Conservation (phyloP, 257 asterid genomes). For the Plantago ovata region DNA sequence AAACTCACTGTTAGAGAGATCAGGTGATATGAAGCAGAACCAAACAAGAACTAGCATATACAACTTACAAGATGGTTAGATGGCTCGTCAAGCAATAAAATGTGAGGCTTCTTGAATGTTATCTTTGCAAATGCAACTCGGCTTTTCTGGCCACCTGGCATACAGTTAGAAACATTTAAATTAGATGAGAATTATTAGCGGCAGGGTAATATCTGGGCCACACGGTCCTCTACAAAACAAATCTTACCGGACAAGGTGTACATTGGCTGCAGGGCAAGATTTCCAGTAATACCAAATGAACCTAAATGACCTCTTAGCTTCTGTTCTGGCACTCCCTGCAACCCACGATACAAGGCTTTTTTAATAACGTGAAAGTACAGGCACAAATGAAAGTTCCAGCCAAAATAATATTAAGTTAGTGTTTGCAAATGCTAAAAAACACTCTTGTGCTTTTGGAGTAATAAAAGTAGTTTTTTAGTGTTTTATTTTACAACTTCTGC, state of each 20-base stretch:
- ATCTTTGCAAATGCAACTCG: slow-evolving; percentile 97
- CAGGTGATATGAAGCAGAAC: no score
- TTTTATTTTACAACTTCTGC: no score
- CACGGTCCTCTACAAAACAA: slow-evolving; percentile 13
- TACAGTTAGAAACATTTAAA: slow-evolving; percentile 21
- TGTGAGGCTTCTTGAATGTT: slow-evolving; percentile 97
- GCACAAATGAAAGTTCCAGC: no score
- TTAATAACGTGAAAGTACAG: no score
- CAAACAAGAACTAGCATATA: slow-evolving; percentile 3
- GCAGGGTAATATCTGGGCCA: slow-evolving; percentile 10
- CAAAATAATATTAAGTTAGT: no score
- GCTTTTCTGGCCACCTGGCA: slow-evolving; percentile 98
- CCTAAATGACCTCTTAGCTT: slow-evolving; percentile 92
- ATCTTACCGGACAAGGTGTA: slow-evolving; percentile 84
- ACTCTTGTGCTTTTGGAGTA: no score
- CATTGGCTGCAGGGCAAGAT: slow-evolving; percentile 99
- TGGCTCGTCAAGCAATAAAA: slow-evolving; percentile 93
- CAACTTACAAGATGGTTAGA: slow-evolving; percentile 94
- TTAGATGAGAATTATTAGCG: slow-evolving; percentile 13
- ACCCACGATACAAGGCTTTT: no score
- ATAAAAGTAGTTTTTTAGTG: no score
- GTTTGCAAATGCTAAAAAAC: no score
- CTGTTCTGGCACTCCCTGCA: slow-evolving; percentile 97
- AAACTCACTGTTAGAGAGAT: no score
- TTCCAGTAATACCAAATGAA: slow-evolving; percentile 94